Evolutionary conservation across 106 monocot genomes (phyloP).

Genomic region (Apostasia ramifera): DNA sequence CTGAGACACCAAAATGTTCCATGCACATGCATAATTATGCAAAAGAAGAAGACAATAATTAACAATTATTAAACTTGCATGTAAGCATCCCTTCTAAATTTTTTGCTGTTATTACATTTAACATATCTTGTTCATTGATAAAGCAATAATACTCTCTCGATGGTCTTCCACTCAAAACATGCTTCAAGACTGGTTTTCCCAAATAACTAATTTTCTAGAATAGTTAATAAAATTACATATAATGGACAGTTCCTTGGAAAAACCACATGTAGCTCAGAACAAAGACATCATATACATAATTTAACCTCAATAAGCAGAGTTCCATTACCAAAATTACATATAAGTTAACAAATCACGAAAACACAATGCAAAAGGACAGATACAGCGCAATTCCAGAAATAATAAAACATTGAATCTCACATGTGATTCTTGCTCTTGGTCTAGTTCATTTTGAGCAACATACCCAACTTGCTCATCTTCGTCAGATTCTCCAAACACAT

Average conservation of each 20-base stretch:
- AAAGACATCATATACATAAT: neutral
- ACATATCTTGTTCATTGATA: neutral
- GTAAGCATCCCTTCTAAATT: neutral
- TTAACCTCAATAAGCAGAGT: too few relatives aligned
- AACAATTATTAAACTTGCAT: neutral
- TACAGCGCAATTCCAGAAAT: neutral
- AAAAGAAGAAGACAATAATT: neutral
- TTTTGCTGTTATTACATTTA: neutral
- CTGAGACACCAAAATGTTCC: constrained; percentile 28
- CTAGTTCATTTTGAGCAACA: constrained; percentile 50
- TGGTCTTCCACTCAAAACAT: neutral
- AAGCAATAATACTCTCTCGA: neutral
- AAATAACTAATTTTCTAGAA: neutral
- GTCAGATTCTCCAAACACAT: constrained; percentile 95
- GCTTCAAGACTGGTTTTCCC: neutral
- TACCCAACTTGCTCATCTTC: constrained; percentile 73
- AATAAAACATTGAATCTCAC: constrained; percentile 23
- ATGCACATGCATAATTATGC: neutral
- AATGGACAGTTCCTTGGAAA: neutral
- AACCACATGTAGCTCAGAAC: neutral
- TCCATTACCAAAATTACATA: too few relatives aligned
- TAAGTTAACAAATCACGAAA: too few relatives aligned
- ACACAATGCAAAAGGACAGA: too few relatives aligned
- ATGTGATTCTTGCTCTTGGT: constrained; percentile 39
- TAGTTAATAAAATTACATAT: neutral